Conservation (phyloP, 2,329 filamentous ascomycete genomes). For the Pyrenophora teres region DNA sequence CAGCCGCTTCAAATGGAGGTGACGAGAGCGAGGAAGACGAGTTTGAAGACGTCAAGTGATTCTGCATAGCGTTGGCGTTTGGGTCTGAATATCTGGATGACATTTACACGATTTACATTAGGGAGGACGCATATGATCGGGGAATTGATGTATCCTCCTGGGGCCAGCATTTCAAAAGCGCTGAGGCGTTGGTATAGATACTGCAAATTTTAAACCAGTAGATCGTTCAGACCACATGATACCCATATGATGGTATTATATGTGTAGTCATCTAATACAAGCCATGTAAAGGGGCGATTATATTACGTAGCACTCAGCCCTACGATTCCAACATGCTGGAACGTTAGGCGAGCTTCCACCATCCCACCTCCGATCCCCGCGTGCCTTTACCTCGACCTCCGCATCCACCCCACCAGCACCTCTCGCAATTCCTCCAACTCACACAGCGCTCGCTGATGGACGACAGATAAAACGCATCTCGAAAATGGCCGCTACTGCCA, state of each 20-base stretch:
- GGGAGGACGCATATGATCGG: not conserved
- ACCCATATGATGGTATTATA: not conserved
- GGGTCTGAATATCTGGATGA: not conserved
- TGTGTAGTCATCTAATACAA: not conserved
- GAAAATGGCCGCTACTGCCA: slow-evolving; percentile 48
- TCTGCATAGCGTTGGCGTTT: slow-evolving; percentile 22
- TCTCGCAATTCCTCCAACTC: slow-evolving; percentile 1
- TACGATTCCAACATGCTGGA: slow-evolving; percentile 10
- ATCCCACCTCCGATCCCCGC: slow-evolving; percentile 37
- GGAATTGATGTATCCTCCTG: not conserved
- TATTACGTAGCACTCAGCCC: slow-evolving; percentile 7
- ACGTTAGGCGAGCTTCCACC: slow-evolving; percentile 34
- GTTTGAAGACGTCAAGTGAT: slow-evolving; percentile 51
- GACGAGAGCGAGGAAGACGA: slow-evolving; percentile 55
- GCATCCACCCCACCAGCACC: slow-evolving; percentile 23
- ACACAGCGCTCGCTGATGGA: slow-evolving; percentile 29
- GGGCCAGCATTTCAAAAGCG: not conserved
- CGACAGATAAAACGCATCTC: slow-evolving; percentile 18
- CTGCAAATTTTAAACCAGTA: too few relatives aligned
- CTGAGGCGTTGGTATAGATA: not conserved
- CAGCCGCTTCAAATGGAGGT: slow-evolving; percentile 50
- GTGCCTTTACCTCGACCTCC: slow-evolving; percentile 32
- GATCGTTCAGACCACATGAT: not conserved
- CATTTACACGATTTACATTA: not conserved
- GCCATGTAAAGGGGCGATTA: not conserved